phyloP scores from a whole-genome alignment of 306 rosid genomes.

The Hippophae gyantsensis region DNA sequence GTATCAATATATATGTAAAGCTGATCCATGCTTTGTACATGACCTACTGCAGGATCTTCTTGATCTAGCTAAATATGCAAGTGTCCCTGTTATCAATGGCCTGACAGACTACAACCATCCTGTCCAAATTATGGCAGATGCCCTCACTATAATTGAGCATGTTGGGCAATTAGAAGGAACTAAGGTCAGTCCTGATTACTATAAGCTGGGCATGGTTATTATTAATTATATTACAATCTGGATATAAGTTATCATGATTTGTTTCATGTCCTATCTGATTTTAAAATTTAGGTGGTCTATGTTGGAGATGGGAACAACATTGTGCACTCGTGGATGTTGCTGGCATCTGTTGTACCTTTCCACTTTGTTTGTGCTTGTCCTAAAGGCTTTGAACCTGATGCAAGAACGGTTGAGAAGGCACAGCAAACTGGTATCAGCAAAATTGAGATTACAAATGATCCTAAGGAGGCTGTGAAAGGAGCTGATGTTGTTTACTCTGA shows the following conservation, averaged over 20 bases:
- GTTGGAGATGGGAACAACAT: slow-evolving; percentile 97
- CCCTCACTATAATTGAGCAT: slow-evolving; percentile 82
- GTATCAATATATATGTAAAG: not conserved
- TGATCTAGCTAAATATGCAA: slow-evolving; percentile 73
- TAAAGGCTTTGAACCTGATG: slow-evolving; percentile 87
- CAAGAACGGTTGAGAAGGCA: slow-evolving; percentile 70
- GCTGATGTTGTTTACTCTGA: slow-evolving; percentile 90
- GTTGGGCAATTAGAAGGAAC: slow-evolving; percentile 79
- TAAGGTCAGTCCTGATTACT: slow-evolving; percentile 47
- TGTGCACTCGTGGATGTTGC: slow-evolving; percentile 91
- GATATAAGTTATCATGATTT: not conserved
- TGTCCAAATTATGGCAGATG: slow-evolving; percentile 97
- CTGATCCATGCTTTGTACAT: slow-evolving; percentile 5
- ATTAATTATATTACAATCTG: slow-evolving; percentile 14
- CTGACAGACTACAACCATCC: slow-evolving; percentile 98
- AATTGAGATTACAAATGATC: slow-evolving; percentile 82
- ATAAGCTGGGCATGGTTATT: slow-evolving; percentile 15
- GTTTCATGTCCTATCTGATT: slow-evolving; percentile 5
- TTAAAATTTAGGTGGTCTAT: slow-evolving; percentile 63
- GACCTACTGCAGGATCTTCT: slow-evolving; percentile 63
- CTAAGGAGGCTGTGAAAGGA: slow-evolving; percentile 84
- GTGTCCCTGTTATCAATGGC: slow-evolving; percentile 89
- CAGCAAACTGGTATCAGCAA: slow-evolving; percentile 77
- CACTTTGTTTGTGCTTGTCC: slow-evolving; percentile 94
- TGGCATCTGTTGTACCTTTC: slow-evolving; percentile 82